Evolutionary conservation across 2,329 filamentous ascomycete genomes (phyloP).

Genomic region (Coniosporium tulheliwenetii): DNA sequence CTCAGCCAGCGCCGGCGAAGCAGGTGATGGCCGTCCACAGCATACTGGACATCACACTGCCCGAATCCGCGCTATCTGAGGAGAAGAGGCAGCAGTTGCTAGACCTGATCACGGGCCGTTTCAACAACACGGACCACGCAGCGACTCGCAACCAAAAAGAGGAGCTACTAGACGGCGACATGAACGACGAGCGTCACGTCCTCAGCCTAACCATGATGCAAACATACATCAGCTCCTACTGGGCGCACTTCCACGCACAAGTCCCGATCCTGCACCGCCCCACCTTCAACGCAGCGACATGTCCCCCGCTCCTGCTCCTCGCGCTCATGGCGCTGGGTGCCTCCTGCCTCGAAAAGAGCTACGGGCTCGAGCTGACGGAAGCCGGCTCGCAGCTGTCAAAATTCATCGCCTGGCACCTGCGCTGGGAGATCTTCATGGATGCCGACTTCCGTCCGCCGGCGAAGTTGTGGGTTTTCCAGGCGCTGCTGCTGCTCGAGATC

Average conservation of each 20-base stretch:
- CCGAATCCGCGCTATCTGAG: slow-evolving; percentile 69
- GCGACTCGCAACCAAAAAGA: slow-evolving; percentile 62
- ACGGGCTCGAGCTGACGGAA: slow-evolving; percentile 57
- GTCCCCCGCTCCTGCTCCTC: slow-evolving; percentile 68
- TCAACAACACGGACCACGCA: slow-evolving; percentile 65
- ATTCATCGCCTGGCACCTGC: slow-evolving; percentile 82
- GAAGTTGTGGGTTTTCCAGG: slow-evolving; percentile 92
- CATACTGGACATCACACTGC: slow-evolving; percentile 63
- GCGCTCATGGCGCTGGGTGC: slow-evolving; percentile 88
- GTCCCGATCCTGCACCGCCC: slow-evolving; percentile 89
- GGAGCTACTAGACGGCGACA: slow-evolving; percentile 62
- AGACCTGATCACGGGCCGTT: slow-evolving; percentile 64
- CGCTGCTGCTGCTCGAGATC: slow-evolving; percentile 71
- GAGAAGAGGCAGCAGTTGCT: slow-evolving; percentile 74
- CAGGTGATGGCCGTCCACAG: slow-evolving; percentile 86
- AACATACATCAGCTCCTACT: slow-evolving; percentile 83
- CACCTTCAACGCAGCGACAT: slow-evolving; percentile 78
- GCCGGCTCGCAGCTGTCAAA: slow-evolving; percentile 72
- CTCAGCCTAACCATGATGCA: slow-evolving; percentile 92
- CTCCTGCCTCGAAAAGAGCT: slow-evolving; percentile 70
- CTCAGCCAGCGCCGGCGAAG: slow-evolving; percentile 39
- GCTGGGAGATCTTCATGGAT: slow-evolving; percentile 93
- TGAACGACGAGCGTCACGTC: slow-evolving; percentile 43
- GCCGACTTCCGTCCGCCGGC: slow-evolving; percentile 78
- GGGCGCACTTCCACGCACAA: slow-evolving; percentile 88